A percentile compares a stretch with the other conserved stretches of the same genome.
phyloP scores from a whole-genome alignment of 768 basidiomycete genomes.

The Leccinum subgranulosum region DNA sequence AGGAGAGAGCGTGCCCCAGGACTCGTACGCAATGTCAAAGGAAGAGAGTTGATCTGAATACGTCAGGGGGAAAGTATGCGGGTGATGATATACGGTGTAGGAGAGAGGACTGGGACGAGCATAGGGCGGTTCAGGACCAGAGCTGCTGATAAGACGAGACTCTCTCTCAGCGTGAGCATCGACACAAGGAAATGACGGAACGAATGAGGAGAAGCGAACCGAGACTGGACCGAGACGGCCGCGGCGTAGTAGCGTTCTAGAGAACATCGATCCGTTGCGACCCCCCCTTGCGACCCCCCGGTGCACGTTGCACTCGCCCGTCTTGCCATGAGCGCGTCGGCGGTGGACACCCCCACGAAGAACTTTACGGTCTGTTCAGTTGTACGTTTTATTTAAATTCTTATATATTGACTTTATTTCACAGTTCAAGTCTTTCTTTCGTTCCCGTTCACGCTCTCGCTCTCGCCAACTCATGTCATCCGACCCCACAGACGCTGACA shows the following conservation, averaged over 20 bases:
- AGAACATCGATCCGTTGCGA: not conserved
- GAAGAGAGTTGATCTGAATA: conserved; percentile 59
- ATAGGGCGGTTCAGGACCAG: conserved; percentile 81
- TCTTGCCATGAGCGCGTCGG: not conserved
- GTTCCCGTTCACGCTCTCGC: conserved; percentile 53
- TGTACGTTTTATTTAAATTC: not conserved
- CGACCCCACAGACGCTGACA: conserved; percentile 10
- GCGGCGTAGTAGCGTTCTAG: not conserved
- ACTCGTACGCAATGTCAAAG: conserved; percentile 93
- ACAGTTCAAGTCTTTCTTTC: conserved; percentile 60
- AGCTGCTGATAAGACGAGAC: conserved; percentile 44
- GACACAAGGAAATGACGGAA: conserved; percentile 66
- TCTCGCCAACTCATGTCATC: conserved; percentile 20
- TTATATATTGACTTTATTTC: no score
- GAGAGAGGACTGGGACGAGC: conserved; percentile 72
- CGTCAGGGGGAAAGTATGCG: conserved; percentile 59
- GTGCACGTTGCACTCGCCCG: not conserved
- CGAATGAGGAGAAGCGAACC: not conserved
- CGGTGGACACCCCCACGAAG: not conserved
- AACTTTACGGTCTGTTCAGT: not conserved
- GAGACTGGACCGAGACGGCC: not conserved
- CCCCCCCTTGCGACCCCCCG: not conserved
- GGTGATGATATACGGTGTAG: conserved; percentile 69
- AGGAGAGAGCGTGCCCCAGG: conserved; percentile 89
- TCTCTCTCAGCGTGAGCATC: conserved; percentile 76